Conservation (phyloP, 106 monocot genomes). For the Acanthochlamys bracteata region DNA sequence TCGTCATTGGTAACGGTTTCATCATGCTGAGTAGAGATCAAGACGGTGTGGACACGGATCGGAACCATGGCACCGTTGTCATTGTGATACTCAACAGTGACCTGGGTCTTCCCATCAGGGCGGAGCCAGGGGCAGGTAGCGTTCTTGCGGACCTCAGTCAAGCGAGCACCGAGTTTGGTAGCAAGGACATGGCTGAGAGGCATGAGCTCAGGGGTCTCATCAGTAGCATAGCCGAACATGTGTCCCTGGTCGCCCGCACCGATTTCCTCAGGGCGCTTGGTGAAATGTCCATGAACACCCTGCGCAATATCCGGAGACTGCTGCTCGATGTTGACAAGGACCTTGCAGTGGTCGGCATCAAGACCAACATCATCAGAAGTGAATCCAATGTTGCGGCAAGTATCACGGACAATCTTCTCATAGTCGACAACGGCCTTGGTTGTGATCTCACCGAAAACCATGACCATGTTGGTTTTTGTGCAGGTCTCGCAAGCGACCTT, state of each 20-base stretch:
- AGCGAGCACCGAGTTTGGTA: slow-evolving; percentile 30
- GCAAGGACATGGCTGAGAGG: slow-evolving; percentile 39
- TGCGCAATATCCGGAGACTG: slow-evolving; percentile 40
- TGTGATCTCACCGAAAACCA: slow-evolving; percentile 40
- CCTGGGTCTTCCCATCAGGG: slow-evolving; percentile 42
- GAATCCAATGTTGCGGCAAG: slow-evolving; percentile 29
- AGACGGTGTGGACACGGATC: slow-evolving; percentile 32
- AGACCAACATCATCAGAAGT: slow-evolving; percentile 33
- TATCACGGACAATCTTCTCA: slow-evolving; percentile 43
- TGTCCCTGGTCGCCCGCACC: slow-evolving; percentile 18
- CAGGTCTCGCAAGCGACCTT: slow-evolving; percentile 44
- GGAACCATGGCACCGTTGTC: slow-evolving; percentile 35
- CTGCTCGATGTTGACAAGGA: slow-evolving; percentile 40
- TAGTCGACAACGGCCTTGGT: slow-evolving; percentile 36
- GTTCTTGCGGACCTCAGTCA: slow-evolving; percentile 38
- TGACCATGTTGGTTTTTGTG: slow-evolving; percentile 43
- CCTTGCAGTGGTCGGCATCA: slow-evolving; percentile 33
- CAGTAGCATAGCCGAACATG: slow-evolving; percentile 24
- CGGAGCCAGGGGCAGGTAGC: slow-evolving; percentile 33
- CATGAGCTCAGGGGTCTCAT: slow-evolving; percentile 40
- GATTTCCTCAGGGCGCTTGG: slow-evolving; percentile 19
- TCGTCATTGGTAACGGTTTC: slow-evolving; percentile 43
- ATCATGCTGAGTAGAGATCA: slow-evolving; percentile 48
- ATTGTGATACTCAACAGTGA: slow-evolving; percentile 30
- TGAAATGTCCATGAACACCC: slow-evolving; percentile 28